Evolutionary conservation across 2,329 filamentous ascomycete genomes (phyloP), one percentile per base, ranked within the genome.

Genomic region (Tolypocladium cylindrosporum): DNA sequence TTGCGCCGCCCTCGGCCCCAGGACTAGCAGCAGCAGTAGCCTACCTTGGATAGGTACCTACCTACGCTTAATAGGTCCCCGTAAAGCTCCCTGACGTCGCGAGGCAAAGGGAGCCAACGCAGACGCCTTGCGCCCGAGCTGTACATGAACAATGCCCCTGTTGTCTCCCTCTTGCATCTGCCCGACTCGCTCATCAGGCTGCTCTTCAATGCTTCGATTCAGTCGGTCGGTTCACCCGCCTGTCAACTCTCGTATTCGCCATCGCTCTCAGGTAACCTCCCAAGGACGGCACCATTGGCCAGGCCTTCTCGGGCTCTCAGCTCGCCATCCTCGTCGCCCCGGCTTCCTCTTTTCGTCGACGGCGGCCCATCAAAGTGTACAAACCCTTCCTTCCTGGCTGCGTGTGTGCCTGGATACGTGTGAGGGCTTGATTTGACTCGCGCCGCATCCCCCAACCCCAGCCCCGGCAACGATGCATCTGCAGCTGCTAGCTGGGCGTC

Each of bases 401-500:
- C 45, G 27, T 1, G 45, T 21, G 16, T 51, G 42, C 27, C 34
- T 41, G 21, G 19, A 59, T 59, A 59, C 57, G 57, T 59, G 57
- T 37, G 57, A 36, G 7, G 48, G 57, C 54, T 39, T 59, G 57
- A 59, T 59, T 58, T 56, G 57, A 39, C 36, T 56, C 53, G 41
- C 21, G 37, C 7, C 39, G n/a, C 34, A 19, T 45, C 31, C 24
- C 51, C n/a, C 27, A 19, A 36, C 53, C 27, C 14, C 24, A 14
- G 39, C n/a, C 31, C 45, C 27, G 7, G 45, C 45, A 50, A n/a
- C 6, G 14, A 34, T 50, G 45, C 45, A 34, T n/a, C 27, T 50
- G 43, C 45, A 31, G 45, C 45, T 27, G 3, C 14, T 27, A 10
- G 8, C 27, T 4, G n/a, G 45, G 45, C 45, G 14, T 50, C 16